Evolutionary conservation across 2,329 filamentous ascomycete genomes (phyloP), one percentile per base, ranked within the genome.

Genomic region (Orbilia brochopaga): DNA sequence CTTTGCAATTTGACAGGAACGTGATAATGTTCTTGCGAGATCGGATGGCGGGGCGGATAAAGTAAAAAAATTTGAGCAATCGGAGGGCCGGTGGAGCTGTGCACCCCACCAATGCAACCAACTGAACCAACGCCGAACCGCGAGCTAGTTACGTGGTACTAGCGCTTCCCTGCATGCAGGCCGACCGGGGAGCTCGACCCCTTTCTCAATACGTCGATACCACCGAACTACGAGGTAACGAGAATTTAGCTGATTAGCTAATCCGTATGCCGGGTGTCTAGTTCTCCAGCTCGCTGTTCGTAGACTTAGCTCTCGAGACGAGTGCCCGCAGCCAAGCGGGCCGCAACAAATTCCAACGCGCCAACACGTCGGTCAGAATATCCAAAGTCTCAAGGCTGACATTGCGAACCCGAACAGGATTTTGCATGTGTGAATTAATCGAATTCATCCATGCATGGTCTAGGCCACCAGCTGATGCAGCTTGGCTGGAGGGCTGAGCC

Each of bases 41-140:
- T 24, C n/a, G 27, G 37, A 27, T 70, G 59, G 58, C 59, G 58
- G 59, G 64, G 66, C 66, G 66, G 66, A 42, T 70, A 70, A 70
- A 70, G 59, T 64, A 70, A 70, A 70, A 70, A 53, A 64, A 64
- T 70, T 63, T 70, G 66, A 37, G 37, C n/a, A 2, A 54, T 48
- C 35, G 59, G 55, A 63, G 59, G 66, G 66, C 59, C 66, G 66
- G 60, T 70, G 48, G 54, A 70, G 66, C 59, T 59, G 58, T 50
- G 51, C 60, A 19, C 55, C 51, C 62, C 54, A 58, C 44, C 62
- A 55, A 53, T 58, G 21, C 50, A 24, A 51, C 59, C 66, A 40
- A 21, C 46, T 8, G 42, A 60, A 60, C 46, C 44, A 58, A 46
- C 53, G 55, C 52, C 48, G 32, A 44, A 15, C 24, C 13, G 40